Evolutionary conservation across 2,329 filamentous ascomycete species (phyloP).

Genomic region (Fusarium nurragi): DNA sequence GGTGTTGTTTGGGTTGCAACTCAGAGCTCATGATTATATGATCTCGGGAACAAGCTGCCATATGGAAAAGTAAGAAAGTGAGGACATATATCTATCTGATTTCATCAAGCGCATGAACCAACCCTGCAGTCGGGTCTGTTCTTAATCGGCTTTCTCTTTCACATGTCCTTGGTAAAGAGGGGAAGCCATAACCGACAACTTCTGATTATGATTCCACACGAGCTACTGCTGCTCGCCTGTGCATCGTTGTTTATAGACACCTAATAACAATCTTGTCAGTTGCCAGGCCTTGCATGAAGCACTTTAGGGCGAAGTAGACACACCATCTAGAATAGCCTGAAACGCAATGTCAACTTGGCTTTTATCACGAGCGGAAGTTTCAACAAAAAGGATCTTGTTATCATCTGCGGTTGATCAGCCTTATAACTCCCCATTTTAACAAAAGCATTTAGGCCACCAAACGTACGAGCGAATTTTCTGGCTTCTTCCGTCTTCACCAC

Average conservation of each 20-base stretch:
- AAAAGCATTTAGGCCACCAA: rapidly evolving
- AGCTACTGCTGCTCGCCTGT: neutral
- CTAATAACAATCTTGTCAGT: neutral
- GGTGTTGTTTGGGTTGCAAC: no score
- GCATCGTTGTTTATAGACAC: neutral
- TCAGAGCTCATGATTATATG: neutral
- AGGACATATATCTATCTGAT: no score
- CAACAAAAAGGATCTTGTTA: slow-evolving; percentile 2
- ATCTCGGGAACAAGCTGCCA: neutral
- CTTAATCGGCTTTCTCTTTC: neutral
- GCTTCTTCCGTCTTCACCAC: neutral
- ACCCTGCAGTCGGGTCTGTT: neutral
- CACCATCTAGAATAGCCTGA: neutral
- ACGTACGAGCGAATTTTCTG: slow-evolving; percentile 8
- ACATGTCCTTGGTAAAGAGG: neutral
- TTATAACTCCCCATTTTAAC: rapidly evolving
- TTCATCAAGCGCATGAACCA: no score
- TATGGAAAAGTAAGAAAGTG: no score
- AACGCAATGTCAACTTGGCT: neutral
- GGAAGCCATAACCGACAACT: rapidly evolving
- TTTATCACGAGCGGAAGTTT: neutral
- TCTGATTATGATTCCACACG: no score
- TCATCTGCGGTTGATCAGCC: neutral
- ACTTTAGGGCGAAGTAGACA: neutral
- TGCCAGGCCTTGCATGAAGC: no score